Percentiles rank a stretch among this genome's conserved stretches.
phyloP scores from a whole-genome alignment of 148 eudicot genomes.

The Rhododendron kiyosumense region DNA sequence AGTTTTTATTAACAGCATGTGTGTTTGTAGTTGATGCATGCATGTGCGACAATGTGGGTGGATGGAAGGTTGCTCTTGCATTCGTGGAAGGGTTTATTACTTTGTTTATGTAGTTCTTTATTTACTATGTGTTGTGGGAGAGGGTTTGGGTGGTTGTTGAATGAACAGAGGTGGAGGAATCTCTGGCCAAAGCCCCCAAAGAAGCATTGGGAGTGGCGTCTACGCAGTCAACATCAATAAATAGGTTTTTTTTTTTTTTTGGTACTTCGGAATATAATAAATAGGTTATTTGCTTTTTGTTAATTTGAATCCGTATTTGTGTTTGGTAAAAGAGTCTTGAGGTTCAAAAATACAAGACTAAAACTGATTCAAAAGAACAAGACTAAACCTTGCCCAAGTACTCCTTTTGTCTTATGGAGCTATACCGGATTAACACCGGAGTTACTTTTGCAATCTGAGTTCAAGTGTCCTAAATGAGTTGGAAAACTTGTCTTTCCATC shows the following conservation, averaged over 20 bases:
- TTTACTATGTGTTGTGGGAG: background rate
- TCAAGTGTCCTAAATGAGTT: background rate
- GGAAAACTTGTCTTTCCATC: background rate
- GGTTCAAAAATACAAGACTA: background rate
- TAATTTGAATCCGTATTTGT: background rate
- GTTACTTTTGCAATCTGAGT: background rate
- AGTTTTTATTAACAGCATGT: too few species aligned
- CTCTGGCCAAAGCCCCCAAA: background rate
- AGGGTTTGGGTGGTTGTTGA: background rate
- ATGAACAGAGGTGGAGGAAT: background rate
- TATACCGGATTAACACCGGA: background rate
- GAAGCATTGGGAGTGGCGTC: background rate
- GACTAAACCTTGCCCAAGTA: background rate
- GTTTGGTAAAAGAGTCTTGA: background rate
- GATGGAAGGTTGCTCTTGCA: background rate
- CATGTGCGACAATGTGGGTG: background rate
- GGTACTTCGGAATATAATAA: too few species aligned
- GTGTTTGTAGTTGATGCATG: background rate
- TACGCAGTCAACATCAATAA: background rate
- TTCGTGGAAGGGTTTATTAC: background rate
- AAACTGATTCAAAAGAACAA: background rate
- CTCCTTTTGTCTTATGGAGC: background rate
- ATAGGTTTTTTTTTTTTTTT: too few species aligned
- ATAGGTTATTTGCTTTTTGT: background rate
- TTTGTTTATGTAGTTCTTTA: background rate